Evolutionary conservation across 2,329 filamentous ascomycete species (phyloP), one percentile per base, ranked within the genome.

Genomic region (Pseudogymnoascus sp.): DNA sequence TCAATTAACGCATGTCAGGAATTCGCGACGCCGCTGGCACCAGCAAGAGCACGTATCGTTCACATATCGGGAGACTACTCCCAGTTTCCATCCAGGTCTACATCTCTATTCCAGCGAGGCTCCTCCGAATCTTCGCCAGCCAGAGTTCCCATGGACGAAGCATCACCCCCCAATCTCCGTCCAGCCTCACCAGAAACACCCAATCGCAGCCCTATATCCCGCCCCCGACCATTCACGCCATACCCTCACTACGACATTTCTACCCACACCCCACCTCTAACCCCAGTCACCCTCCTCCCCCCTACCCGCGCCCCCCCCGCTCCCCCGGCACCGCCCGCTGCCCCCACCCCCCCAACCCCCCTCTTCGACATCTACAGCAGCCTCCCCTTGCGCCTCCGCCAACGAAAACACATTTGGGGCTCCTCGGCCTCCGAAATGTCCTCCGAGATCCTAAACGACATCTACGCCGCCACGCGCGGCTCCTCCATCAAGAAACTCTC

Each of bases 21-120:
- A 21, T 68, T 65, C 19, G 68, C 69, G 35, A 71, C 70, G 19
- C 65, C 65, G 11, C 53, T 71, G 0, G 47, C 68, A 19, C 67
- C 69, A 31, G 64, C 64, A 0, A 70, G 67, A 62, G 69, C 70
- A 8, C 68, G 68, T 1, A 66, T 71, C 9, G 61, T 72, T 13
- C 57, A 70, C 35, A 63, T 73, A 40, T 40, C 36, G 1, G n/a
- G 36, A 17, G 36, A 40, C n/a, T 7, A 7, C 7, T 40, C 36
- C 36, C 36, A 40, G 36, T 40, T 40, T 7, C 7, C 36, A 2
- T 9, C n/a, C n/a, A 40, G 36, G 36, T 40, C 36, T 40, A 40
- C 36, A 10, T 40, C 36, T 17, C 36, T 40, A 19, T 19, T 40
- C 10, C 36, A 19, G n/a, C 13, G 15, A 38, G 35, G 7, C 15